phyloP scores from a whole-genome alignment of 169 alveolate genomes.

The Fabrea salina region DNA sequence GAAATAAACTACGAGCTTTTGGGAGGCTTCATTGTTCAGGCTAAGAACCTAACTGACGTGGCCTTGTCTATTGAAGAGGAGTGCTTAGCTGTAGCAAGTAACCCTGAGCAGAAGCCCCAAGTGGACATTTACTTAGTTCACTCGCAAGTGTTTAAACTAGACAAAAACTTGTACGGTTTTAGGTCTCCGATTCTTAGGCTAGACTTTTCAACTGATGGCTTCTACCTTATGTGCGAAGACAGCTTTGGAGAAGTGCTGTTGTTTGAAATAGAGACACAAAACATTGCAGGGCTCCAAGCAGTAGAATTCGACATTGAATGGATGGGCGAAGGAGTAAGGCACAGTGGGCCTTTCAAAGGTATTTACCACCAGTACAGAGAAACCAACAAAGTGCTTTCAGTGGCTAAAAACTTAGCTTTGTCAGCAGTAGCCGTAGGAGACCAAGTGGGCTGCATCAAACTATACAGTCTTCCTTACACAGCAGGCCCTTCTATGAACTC shows the following conservation, averaged over 20 bases:
- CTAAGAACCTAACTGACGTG: slow-evolving; percentile 38
- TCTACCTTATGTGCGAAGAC: slow-evolving; percentile 67
- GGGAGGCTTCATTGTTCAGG: slow-evolving; percentile 53
- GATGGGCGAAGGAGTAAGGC: slow-evolving; percentile 74
- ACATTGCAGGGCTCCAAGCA: slow-evolving; percentile 54
- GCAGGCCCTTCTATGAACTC: slow-evolving; percentile 18
- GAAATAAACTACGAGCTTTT: slow-evolving; percentile 49
- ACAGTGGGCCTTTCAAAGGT: slow-evolving; percentile 50
- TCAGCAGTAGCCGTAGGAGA: slow-evolving; percentile 69
- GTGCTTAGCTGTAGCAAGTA: slow-evolving; percentile 66
- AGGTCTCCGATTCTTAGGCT: slow-evolving; percentile 57
- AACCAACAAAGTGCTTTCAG: slow-evolving; percentile 51
- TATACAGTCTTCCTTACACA: slow-evolving; percentile 60
- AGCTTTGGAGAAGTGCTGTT: slow-evolving; percentile 67
- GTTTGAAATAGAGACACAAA: slow-evolving; percentile 66
- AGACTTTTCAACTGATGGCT: slow-evolving; percentile 72
- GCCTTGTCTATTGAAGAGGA: slow-evolving; percentile 43
- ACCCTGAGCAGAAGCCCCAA: slow-evolving; percentile 62
- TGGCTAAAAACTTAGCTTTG: slow-evolving; percentile 54
- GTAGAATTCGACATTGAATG: slow-evolving; percentile 71
- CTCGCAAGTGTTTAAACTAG: slow-evolving; percentile 49
- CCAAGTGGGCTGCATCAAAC: slow-evolving; percentile 60
- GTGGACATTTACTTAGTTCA: slow-evolving; percentile 57
- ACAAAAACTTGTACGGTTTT: slow-evolving; percentile 57
- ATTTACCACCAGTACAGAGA: slow-evolving; percentile 58